Evolutionary conservation across 2,329 filamentous ascomycete genomes (phyloP), one percentile per base, ranked within the genome.

Genomic region (Sporothrix variecibatus): DNA sequence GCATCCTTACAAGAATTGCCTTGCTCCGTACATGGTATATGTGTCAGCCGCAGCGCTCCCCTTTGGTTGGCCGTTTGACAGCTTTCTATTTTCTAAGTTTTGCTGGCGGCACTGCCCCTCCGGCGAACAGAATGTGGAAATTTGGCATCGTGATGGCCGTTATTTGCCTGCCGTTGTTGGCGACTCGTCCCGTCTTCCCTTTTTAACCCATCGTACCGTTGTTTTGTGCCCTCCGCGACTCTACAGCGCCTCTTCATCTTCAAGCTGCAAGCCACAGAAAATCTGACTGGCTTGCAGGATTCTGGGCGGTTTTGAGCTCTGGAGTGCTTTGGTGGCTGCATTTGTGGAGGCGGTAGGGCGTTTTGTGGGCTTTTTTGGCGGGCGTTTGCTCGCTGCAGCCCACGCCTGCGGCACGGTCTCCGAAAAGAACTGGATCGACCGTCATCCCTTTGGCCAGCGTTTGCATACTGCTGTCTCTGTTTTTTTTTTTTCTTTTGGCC

Each of bases 401-500:
- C n/a, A 26, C 7, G 51, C n/a, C 51, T 56, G 51, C 51, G 26
- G n/a, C 51, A 26, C 51, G n/a, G 7, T 31, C 31, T 62, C 28
- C 58, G 31, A 38, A 40, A 40, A 23, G 58, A 31, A 20, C 34
- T 40, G 58, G 23, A 64, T 2, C 2, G 31, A 4, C 34, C 9
- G 11, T 34, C 9, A 34, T 26, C 34, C 8, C 58, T 64, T 64
- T 64, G 58, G 56, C 58, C 58, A 38, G 58, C 17, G 20, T 38
- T 23, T 40, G 20, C 31, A 23, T n/a, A 20, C 15, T 64, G 20
- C 34, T 34, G 6, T 20, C 15, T 60, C 28, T 31, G 20, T 31
- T 64, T 64, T 64, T 9, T 40, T 64, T 64, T 31, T 64, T 64
- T 64, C 20, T 40, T 64, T 64, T 64, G 20, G 58, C 31, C 34